phyloP scores from a whole-genome alignment of 2,329 filamentous ascomycete genomes.

The Colletotrichum eremochloae region DNA sequence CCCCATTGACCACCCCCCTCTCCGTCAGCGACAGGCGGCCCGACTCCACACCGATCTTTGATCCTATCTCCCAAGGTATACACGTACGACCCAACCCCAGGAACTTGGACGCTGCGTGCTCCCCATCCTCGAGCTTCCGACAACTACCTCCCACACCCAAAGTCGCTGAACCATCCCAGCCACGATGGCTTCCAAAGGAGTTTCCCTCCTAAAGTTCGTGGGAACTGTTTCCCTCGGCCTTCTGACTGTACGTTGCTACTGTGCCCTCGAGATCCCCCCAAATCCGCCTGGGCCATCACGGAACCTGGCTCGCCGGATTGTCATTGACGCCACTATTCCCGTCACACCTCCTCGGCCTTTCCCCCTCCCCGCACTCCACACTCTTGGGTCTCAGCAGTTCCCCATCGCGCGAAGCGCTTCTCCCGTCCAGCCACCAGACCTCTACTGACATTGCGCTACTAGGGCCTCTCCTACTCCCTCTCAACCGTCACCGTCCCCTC shows the following conservation, averaged over 20 bases:
- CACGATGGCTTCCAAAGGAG: conserved; percentile 75
- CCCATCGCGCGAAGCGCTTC: conserved; percentile 1
- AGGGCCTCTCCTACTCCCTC: conserved; percentile 92
- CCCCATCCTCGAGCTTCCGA: conserved; percentile 2
- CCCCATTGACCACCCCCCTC: conserved; percentile 16
- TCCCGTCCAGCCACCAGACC: not conserved
- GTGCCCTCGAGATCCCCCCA: not conserved
- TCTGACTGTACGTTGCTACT: conserved; percentile 77
- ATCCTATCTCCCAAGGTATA: not conserved
- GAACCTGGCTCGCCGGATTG: conserved; percentile 12
- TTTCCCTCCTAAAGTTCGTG: conserved; percentile 90
- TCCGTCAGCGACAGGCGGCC: conserved; percentile 27
- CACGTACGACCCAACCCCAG: not conserved
- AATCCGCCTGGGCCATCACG: conserved; percentile 14
- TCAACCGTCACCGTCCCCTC: conserved; percentile 83
- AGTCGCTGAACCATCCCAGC: conserved; percentile 27
- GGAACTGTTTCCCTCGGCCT: conserved; percentile 91
- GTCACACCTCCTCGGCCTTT: conserved; percentile 17
- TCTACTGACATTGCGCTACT: conserved; percentile 33
- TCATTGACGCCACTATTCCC: conserved; percentile 39
- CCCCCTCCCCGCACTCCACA: conserved; percentile 26
- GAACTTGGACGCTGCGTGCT: conserved; percentile 29
- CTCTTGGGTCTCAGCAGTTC: not conserved
- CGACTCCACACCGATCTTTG: not conserved
- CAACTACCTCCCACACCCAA: not conserved